A percentile compares a stretch with the other conserved stretches of the same genome.
phyloP scores from a whole-genome alignment of 768 basidiomycete genomes.

The Leccinum incarnatum region DNA sequence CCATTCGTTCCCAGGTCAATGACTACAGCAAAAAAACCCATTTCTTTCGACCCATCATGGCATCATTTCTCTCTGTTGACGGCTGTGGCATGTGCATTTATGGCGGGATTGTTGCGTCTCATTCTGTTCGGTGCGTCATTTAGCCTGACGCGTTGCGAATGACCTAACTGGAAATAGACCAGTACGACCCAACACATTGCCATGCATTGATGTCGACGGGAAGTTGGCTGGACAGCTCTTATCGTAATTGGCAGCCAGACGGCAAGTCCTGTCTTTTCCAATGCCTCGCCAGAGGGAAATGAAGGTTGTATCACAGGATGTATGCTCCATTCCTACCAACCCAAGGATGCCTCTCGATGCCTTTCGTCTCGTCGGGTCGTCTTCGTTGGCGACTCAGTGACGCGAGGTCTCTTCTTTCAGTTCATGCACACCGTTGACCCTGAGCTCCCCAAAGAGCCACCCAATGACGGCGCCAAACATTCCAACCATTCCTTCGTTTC shows the following conservation, averaged over 20 bases:
- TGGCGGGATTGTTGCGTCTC: constrained; percentile 43
- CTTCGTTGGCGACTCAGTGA: constrained; percentile 85
- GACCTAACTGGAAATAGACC: constrained; percentile 44
- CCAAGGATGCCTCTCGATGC: constrained; percentile 53
- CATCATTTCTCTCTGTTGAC: constrained; percentile 46
- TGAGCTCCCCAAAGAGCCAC: constrained; percentile 48
- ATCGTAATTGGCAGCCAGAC: constrained; percentile 84
- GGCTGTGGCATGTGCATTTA: constrained; percentile 37
- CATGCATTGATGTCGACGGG: constrained; percentile 67
- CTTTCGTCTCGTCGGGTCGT: constrained; percentile 57
- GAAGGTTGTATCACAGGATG: constrained; percentile 52
- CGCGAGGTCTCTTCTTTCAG: constrained; percentile 77
- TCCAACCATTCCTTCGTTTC: constrained; percentile 54
- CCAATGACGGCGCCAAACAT: constrained; percentile 66
- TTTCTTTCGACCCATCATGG: constrained; percentile 46
- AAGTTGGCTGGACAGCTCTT: constrained; percentile 69
- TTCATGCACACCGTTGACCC: constrained; percentile 61
- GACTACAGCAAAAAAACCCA: constrained; percentile 25
- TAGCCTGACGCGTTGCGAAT: constrained; percentile 1
- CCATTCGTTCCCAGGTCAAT: constrained; percentile 14
- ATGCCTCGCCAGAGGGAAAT: constrained; percentile 3
- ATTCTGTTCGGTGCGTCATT: constrained; percentile 42
- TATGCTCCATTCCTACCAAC: constrained; percentile 67
- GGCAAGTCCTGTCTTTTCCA: constrained; percentile 41
- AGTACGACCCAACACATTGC: constrained; percentile 71